A percentile compares a stretch with the other conserved stretches of the same genome.
Conservation (phyloP, 1,284 basidiomycete genomes). For the Apiotrichum gamsii region DNA sequence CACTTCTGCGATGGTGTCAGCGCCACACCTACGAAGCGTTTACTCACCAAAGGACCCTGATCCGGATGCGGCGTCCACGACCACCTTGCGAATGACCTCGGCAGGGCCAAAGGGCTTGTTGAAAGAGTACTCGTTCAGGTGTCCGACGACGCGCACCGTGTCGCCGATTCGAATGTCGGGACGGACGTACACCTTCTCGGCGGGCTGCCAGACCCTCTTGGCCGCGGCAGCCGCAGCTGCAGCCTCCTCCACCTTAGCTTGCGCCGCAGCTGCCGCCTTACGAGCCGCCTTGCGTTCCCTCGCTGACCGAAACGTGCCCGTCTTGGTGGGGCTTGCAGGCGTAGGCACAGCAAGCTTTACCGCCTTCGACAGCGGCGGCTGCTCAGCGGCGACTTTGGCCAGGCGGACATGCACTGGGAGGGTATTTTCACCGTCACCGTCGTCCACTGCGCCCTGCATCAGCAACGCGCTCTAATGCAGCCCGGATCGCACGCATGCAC, state of each 20-base stretch:
- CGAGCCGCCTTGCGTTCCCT: conserved; percentile 14
- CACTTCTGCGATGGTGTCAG: conserved; percentile 26
- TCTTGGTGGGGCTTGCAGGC: not conserved
- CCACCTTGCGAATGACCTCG: conserved; percentile 32
- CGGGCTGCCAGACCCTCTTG: too few relatives aligned
- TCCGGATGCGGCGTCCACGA: conserved; percentile 30
- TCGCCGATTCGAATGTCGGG: conserved; percentile 40
- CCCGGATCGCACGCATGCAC: not conserved
- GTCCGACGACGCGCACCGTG: conserved; percentile 33
- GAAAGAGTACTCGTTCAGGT: conserved; percentile 33
- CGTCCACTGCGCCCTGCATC: conserved; percentile 35
- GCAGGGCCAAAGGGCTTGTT: not conserved
- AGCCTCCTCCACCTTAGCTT: too few relatives aligned
- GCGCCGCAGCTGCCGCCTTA: conserved; percentile 5
- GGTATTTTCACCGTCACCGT: conserved; percentile 33
- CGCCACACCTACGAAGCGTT: fast-evolving
- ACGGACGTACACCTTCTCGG: conserved; percentile 15
- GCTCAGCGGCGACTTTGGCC: conserved; percentile 2
- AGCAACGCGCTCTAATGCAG: too few relatives aligned
- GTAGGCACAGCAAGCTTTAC: too few relatives aligned
- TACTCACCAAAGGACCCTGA: conserved; percentile 31
- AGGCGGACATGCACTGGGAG: conserved; percentile 25
- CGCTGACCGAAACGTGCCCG: conserved; percentile 9
- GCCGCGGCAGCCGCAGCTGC: too few relatives aligned
- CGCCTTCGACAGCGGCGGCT: not conserved